Conservation (phyloP, 257 asterid genomes). For the Eustoma russellianum region DNA sequence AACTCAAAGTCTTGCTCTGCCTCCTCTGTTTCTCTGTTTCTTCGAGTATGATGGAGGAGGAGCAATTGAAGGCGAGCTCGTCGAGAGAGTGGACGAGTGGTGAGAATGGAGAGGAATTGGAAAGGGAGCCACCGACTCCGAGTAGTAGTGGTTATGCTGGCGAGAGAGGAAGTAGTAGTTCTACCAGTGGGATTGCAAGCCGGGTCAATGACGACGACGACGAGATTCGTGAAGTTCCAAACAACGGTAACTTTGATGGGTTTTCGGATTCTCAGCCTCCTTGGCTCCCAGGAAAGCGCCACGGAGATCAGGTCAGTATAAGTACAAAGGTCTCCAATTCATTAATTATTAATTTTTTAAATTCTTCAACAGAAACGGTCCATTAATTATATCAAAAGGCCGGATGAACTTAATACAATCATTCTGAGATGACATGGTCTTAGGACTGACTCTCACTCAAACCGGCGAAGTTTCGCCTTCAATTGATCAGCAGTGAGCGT, state of each 20-base stretch:
- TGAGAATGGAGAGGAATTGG: constrained; percentile 1
- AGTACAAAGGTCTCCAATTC: too few relatives aligned
- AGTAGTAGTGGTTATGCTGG: constrained; percentile 97
- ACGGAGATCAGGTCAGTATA: constrained; percentile 58
- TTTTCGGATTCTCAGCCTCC: constrained; percentile 32
- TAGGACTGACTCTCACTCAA: too few relatives aligned
- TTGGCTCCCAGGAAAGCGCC: constrained; percentile 62
- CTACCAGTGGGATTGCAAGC: constrained; percentile 37
- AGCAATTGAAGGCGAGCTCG: constrained; percentile 22
- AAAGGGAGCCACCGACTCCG: constrained; percentile 42
- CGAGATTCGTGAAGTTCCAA: constrained; percentile 43
- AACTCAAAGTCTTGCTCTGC: too few relatives aligned
- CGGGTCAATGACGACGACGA: constrained; percentile 34
- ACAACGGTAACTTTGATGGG: constrained; percentile 21
- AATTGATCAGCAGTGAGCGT: too few relatives aligned
- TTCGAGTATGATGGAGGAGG: constrained; percentile 9
- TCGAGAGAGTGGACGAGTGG: constrained; percentile 4
- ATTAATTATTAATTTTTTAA: too few relatives aligned
- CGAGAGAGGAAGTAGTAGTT: constrained; percentile 86
- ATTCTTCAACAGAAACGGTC: too few relatives aligned
- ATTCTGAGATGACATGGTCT: too few relatives aligned
- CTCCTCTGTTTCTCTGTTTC: too few relatives aligned
- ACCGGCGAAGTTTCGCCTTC: too few relatives aligned
- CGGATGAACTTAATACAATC: too few relatives aligned
- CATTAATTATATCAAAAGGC: too few relatives aligned